phyloP scores from a whole-genome alignment of 306 rosid species.

The Trichosanthes cucumerina region DNA sequence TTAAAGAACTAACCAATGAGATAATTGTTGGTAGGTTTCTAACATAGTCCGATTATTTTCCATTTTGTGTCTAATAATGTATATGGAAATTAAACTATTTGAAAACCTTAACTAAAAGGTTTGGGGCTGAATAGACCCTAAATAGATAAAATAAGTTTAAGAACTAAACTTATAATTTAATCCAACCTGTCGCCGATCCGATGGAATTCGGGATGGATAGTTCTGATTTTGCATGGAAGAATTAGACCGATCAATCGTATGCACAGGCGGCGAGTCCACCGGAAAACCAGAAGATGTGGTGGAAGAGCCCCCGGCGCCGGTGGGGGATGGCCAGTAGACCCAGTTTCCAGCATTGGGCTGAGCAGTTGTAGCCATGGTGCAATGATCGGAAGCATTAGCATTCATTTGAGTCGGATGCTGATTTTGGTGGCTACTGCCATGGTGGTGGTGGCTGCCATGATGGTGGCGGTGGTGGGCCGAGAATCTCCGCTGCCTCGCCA shows the following conservation, averaged over 20 bases:
- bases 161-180: neutral
- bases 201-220: slow-evolving; percentile 19
- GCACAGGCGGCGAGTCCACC: neutral
- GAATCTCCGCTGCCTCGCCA: slow-evolving; percentile 74
- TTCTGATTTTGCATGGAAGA: slow-evolving; percentile 37
- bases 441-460: slow-evolving; percentile 13
- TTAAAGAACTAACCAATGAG: neutral
- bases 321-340: slow-evolving; percentile 66
- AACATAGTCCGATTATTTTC: no score
- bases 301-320: slow-evolving; percentile 13
- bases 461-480: slow-evolving; percentile 36
- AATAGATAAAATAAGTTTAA: neutral
- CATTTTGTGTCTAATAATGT: no score
- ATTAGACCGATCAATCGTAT: slow-evolving; percentile 20
- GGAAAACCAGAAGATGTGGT: slow-evolving; percentile 16
- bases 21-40: no score
- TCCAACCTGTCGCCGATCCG: slow-evolving; percentile 52
- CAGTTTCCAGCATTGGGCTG: slow-evolving; percentile 37
- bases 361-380: slow-evolving; percentile 24
- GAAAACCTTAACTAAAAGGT: no score
- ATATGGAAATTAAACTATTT: no score
- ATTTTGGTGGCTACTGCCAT: slow-evolving; percentile 18
- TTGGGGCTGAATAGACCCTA: no score
- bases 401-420: slow-evolving; percentile 23
- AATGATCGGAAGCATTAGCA: slow-evolving; percentile 10